Evolutionary conservation across 345 rosid genomes (phyloP).

Genomic region (Hibiscus syriacus): DNA sequence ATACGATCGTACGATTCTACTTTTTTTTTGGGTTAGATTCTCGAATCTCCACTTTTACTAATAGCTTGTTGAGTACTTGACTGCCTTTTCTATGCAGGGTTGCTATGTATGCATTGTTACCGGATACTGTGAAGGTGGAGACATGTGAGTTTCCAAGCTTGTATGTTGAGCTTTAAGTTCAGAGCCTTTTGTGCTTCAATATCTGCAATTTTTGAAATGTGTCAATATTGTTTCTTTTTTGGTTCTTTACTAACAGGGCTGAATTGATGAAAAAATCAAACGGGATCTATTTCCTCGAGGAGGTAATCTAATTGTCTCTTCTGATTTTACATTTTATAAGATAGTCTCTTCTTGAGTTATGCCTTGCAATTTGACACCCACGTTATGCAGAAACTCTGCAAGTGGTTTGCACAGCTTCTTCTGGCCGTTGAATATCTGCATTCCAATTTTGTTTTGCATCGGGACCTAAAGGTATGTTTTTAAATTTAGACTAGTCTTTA

Average conservation of each 20-base stretch:
- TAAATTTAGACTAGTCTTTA: slow-evolving; percentile 8
- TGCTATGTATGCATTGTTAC: slow-evolving; percentile 98
- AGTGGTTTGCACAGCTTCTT: slow-evolving; percentile 88
- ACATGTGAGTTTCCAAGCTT: no score
- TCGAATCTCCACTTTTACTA: background rate
- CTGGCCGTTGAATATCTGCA: no score
- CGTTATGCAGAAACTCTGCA: slow-evolving; percentile 74
- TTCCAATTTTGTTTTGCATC: slow-evolving; percentile 94
- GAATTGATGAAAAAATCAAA: no score
- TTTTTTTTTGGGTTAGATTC: background rate
- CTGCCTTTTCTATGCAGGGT: slow-evolving; percentile 46
- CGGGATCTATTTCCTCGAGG: slow-evolving; percentile 83
- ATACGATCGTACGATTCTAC: background rate
- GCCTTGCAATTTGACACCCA: no score
- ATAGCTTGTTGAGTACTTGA: background rate
- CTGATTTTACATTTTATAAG: background rate
- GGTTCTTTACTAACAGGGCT: no score
- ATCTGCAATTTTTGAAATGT: slow-evolving; percentile 3
- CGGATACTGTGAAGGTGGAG: slow-evolving; percentile 99
- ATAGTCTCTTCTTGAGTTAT: slow-evolving; percentile 7
- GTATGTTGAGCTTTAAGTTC: slow-evolving; percentile 46
- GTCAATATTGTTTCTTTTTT: background rate
- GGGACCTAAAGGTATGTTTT: slow-evolving; percentile 73
- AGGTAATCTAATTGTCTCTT: slow-evolving; percentile 37
- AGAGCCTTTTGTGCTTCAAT: slow-evolving; percentile 6